phyloP scores from a whole-genome alignment of 108 stramenopile species.

The Cyclotella atomus region DNA sequence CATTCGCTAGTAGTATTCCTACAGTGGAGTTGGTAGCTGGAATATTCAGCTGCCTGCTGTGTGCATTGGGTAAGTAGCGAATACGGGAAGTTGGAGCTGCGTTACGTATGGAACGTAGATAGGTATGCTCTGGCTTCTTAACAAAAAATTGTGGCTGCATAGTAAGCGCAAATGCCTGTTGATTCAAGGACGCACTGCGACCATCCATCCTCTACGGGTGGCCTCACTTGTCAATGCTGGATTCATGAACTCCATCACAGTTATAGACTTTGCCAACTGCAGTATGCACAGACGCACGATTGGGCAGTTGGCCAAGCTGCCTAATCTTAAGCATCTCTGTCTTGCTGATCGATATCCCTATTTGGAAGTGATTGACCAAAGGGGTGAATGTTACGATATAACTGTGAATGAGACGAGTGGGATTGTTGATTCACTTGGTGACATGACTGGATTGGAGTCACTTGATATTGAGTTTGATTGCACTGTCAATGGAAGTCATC shows the following conservation, averaged over 20 bases:
- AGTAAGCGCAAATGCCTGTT: background rate
- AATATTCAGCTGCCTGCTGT: too few species aligned
- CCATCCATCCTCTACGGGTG: background rate
- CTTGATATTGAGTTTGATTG: conserved; percentile 4
- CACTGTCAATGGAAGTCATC: background rate
- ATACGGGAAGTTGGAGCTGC: too few species aligned
- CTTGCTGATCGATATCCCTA: background rate
- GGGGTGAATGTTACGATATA: background rate
- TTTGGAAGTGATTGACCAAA: background rate
- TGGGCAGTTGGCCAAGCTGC: background rate
- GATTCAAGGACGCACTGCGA: background rate
- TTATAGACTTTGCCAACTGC: background rate
- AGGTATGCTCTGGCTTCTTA: too few species aligned
- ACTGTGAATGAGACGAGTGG: background rate
- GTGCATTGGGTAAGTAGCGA: too few species aligned
- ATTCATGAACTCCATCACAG: background rate
- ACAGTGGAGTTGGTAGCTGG: too few species aligned
- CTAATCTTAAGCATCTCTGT: background rate
- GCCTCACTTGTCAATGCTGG: background rate
- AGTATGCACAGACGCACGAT: background rate
- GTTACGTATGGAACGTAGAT: too few species aligned
- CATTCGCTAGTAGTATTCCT: too few species aligned
- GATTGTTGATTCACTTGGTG: background rate
- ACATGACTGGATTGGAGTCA: background rate
- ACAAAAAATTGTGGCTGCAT: too few species aligned